Conservation (phyloP, 495 filamentous ascomycete genomes). For the Pyrenula massariospora region DNA sequence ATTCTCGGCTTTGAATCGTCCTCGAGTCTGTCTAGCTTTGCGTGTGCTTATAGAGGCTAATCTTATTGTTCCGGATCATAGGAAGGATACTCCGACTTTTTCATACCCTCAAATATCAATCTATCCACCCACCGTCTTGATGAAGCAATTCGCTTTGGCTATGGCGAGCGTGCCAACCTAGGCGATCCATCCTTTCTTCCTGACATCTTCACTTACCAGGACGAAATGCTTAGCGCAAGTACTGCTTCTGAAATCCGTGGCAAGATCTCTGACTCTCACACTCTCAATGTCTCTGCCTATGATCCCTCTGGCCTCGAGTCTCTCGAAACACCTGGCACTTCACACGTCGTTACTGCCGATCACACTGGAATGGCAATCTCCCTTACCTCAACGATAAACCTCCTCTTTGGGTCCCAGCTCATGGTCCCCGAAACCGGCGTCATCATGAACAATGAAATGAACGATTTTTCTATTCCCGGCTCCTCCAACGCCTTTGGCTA, state of each 20-base stretch:
- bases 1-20: background rate
- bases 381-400: slow-evolving; percentile 72
- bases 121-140: slow-evolving; percentile 68
- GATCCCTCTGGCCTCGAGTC: slow-evolving; percentile 50
- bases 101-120: slow-evolving; percentile 37
- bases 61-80: background rate
- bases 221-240: slow-evolving; percentile 47
- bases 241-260: slow-evolving; percentile 45
- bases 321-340: slow-evolving; percentile 60
- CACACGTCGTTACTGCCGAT: slow-evolving; percentile 63
- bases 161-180: slow-evolving; percentile 58
- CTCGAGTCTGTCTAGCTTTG: too few species aligned
- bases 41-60: too few species aligned
- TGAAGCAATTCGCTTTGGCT: slow-evolving; percentile 80
- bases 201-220: slow-evolving; percentile 50
- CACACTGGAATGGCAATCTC: slow-evolving; percentile 56
- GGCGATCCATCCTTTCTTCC: slow-evolving; percentile 68
- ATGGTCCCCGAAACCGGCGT: slow-evolving; percentile 75
- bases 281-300: slow-evolving; percentile 60
- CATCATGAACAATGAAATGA: slow-evolving; percentile 93
- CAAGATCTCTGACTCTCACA: slow-evolving; percentile 58
- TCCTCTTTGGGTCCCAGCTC: slow-evolving; percentile 66
- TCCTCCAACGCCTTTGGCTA: slow-evolving; percentile 71
- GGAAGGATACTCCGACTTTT: slow-evolving; percentile 55
- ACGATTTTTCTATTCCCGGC: slow-evolving; percentile 74